These are phyloP conservation scores for Salvia sclarea DNA, from an alignment of 305 asterid species.

Conservation along the genomic window DNA sequence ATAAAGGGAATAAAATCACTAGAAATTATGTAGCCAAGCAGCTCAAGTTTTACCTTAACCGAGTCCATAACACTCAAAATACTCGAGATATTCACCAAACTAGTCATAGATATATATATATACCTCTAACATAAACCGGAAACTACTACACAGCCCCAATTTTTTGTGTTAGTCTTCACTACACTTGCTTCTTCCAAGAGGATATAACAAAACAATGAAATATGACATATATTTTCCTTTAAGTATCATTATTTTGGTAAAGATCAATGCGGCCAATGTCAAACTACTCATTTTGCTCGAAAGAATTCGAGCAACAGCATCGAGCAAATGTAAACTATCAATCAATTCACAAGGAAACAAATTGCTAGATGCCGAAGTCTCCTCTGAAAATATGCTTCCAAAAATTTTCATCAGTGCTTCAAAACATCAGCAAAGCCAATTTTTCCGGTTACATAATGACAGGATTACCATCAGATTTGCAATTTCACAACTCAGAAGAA, in stretches of 20 bases:
- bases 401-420: too few species aligned
- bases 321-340: too few species aligned
- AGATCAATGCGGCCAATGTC: neutral
- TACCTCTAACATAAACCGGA: neutral
- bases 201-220: neutral
- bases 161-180: neutral
- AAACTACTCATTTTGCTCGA: neutral
- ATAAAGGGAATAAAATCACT: too few species aligned
- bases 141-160: neutral
- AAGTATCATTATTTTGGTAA: neutral
- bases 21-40: neutral
- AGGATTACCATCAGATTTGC: too few species aligned
- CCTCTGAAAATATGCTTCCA: too few species aligned
- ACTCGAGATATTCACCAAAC: neutral
- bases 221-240: neutral
- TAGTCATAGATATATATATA: neutral
- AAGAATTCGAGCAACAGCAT: neutral
- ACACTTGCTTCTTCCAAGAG: neutral
- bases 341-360: too few species aligned
- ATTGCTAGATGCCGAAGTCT: too few species aligned
- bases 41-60: neutral
- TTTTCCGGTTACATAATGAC: too few species aligned
- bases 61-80: neutral
- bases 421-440: too few species aligned
- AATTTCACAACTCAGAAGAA: neutral